Base-by-base conservation (phyloP, 73 alveolate species). In the Halteria grandinella region DNA sequence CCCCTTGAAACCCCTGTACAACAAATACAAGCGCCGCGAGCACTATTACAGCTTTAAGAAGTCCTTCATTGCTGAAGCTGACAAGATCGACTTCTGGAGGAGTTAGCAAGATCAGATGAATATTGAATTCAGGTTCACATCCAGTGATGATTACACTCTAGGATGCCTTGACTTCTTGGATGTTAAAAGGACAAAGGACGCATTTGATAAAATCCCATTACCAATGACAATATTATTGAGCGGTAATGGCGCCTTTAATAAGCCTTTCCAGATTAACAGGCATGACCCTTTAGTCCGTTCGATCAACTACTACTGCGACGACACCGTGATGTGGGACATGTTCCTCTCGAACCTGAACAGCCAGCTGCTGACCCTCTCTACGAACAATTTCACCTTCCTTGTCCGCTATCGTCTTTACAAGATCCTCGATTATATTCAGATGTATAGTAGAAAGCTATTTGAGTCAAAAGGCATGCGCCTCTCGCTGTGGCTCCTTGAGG, bases 101-200 rank as follows among this genome's bases (percentile, higher is more conserved):
- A 60, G 15, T 25, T 15, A 40, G 28, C 60, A 60, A 10, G 77
- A 60, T 37, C 37, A 37, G 28, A 40, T 60, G 12, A 60, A 60
- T 45, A 66, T 66, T 7, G 80, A 66, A 31, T 18, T 73, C 24
- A 72, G 76, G 48, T 55, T 83, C 40, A 37, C 83, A n/a, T 43
- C 54, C 10, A 29, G 69, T 21, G 75, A 60, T 31, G 85, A 71
- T 36, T 60, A 48, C 37, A 59, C 87, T 6, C 32, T 83, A 48
- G 87, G 80, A 15, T 83, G 60, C 45, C 49, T 83, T n/a, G 92
- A 83, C 64, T 74, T 73, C 71, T 17, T 83, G 6, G 92, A 83
- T 62, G 43, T 74, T 0, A 64, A 51, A 37, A 74, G 60, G 50
- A 72, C 54, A 7, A 83, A 71, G 34, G 79, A 51, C 14, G 33